phyloP scores from a whole-genome alignment of 352 stramenopile species.

The Globisporangium iwayamae region DNA sequence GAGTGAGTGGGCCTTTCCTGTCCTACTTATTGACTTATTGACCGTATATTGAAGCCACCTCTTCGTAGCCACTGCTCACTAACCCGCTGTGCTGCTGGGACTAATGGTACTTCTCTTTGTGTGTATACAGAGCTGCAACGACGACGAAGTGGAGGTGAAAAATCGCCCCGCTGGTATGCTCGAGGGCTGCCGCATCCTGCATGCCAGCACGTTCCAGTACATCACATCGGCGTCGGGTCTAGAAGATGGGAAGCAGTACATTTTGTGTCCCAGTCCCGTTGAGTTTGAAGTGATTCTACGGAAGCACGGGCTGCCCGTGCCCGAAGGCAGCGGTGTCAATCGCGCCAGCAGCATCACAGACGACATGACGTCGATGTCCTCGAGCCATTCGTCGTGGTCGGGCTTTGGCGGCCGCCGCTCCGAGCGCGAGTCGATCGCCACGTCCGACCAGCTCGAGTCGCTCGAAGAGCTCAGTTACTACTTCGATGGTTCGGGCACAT shows the following conservation, averaged over 20 bases:
- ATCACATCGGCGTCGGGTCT: slow-evolving; percentile 34
- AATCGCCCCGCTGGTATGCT: slow-evolving; percentile 54
- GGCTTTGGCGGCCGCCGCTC: slow-evolving; percentile 11
- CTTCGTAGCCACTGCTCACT: neutral
- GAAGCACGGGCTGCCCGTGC: slow-evolving; percentile 39
- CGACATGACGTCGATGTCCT: slow-evolving; percentile 22
- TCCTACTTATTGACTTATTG: neutral
- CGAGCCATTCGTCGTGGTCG: neutral
- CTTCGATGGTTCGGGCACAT: slow-evolving; percentile 62
- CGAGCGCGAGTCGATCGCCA: slow-evolving; percentile 37
- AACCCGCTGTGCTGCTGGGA: neutral
- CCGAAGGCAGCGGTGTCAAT: slow-evolving; percentile 12
- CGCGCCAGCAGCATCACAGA: slow-evolving; percentile 11
- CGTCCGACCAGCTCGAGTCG: slow-evolving; percentile 67
- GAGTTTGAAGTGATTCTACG: slow-evolving; percentile 41
- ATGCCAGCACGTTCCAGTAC: slow-evolving; percentile 43
- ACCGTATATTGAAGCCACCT: neutral
- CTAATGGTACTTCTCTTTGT: neutral
- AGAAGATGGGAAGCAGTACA: slow-evolving; percentile 76
- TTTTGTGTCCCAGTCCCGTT: slow-evolving; percentile 39
- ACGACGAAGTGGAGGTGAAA: slow-evolving; percentile 67
- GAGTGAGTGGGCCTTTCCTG: neutral
- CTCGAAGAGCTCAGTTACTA: slow-evolving; percentile 79
- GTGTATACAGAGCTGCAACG: slow-evolving; percentile 53
- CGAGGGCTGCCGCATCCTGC: slow-evolving; percentile 51